phyloP scores from a whole-genome alignment of 2,329 filamentous ascomycete species.

The Zarea fungicola region DNA sequence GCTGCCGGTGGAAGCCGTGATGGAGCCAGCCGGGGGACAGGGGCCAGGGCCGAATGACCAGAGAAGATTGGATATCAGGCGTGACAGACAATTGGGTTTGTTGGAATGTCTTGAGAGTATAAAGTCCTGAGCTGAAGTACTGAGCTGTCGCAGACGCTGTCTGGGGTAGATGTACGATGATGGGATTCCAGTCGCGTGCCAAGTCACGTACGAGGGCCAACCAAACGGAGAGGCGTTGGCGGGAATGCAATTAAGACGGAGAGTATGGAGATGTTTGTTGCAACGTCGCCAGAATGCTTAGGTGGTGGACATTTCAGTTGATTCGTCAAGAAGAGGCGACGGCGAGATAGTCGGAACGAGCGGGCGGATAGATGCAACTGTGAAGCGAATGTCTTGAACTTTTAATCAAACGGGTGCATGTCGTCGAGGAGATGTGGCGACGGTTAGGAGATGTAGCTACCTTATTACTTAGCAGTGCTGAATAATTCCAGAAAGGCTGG shows the following conservation, averaged over 20 bases:
- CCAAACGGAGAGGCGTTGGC: not conserved
- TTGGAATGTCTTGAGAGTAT: too few relatives aligned
- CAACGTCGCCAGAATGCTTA: conserved; percentile 7
- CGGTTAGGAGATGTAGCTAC: too few relatives aligned
- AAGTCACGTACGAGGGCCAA: not conserved
- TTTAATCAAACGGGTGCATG: not conserved
- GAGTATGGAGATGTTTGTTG: conserved; percentile 6
- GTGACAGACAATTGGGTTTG: not conserved
- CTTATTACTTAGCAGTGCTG: not conserved
- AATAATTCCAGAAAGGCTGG: not conserved
- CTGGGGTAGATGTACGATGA: not conserved
- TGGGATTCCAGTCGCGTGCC: not conserved
- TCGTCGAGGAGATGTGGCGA: not conserved
- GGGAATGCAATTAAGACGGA: conserved; percentile 6
- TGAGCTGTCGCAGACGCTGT: not conserved
- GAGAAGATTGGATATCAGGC: conserved; percentile 3
- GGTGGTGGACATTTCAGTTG: conserved; percentile 56
- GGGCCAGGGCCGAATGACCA: conserved; percentile 9
- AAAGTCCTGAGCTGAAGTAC: not conserved
- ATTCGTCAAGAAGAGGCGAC: not conserved
- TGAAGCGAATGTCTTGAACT: conserved; percentile 3
- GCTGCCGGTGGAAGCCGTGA: conserved; percentile 2
- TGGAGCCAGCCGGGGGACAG: not conserved
- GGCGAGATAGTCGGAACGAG: not conserved
- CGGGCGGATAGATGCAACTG: too few relatives aligned